Evolutionary conservation across 176 grass and related monocot species (phyloP).

Genomic region (Guadua angustifolia): DNA sequence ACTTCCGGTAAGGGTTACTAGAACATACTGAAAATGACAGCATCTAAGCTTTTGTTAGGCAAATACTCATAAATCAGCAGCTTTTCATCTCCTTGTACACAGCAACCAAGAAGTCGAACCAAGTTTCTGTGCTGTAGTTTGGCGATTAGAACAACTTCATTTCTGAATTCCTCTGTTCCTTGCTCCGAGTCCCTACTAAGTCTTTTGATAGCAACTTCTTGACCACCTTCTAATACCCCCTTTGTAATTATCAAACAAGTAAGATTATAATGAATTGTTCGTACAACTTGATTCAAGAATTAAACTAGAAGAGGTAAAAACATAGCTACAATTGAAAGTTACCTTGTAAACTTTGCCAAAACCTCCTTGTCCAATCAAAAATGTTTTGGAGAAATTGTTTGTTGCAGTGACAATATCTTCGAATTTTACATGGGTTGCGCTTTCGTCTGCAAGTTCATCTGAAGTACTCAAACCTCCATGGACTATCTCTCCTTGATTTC

Average conservation of each 20-base stretch:
- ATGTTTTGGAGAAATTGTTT: slow-evolving; percentile 44
- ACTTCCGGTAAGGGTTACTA: no score
- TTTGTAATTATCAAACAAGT: background rate
- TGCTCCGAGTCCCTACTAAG: slow-evolving; percentile 46
- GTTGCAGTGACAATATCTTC: slow-evolving; percentile 29
- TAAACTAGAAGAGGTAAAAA: background rate
- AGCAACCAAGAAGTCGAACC: slow-evolving; percentile 48
- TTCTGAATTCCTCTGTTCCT: slow-evolving; percentile 46
- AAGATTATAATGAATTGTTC: background rate
- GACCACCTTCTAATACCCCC: slow-evolving; percentile 34
- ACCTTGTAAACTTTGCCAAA: slow-evolving; percentile 66
- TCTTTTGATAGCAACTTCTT: slow-evolving; percentile 54
- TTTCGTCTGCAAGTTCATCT: background rate
- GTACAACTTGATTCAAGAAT: background rate
- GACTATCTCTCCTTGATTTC: background rate
- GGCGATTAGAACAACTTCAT: slow-evolving; percentile 46
- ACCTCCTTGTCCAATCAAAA: slow-evolving; percentile 50
- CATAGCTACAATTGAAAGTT: background rate
- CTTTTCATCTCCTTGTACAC: slow-evolving; percentile 48
- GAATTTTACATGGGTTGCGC: background rate
- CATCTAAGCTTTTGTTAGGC: slow-evolving; percentile 43
- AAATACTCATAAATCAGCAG: slow-evolving; percentile 52
- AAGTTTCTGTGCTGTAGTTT: slow-evolving; percentile 49
- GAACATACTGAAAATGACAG: slow-evolving; percentile 40
- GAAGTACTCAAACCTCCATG: background rate